These are phyloP conservation scores for Macrolepiota dolichaula DNA, from an alignment of 768 basidiomycete species.

Conservation along the genomic window DNA sequence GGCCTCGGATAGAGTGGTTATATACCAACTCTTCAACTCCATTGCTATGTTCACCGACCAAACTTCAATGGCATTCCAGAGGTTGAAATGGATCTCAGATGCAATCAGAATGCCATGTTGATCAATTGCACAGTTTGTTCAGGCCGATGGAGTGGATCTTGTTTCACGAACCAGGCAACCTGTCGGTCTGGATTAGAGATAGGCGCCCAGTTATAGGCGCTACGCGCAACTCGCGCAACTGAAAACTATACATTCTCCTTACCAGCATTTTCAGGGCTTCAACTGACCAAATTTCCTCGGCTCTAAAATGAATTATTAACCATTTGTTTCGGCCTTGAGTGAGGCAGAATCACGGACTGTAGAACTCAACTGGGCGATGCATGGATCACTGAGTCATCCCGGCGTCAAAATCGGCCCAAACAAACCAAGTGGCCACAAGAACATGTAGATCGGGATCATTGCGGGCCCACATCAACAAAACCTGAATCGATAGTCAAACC, in stretches of 20 bases:
- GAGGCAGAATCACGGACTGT: too few relatives aligned
- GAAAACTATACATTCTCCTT: not conserved
- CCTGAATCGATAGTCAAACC: too few relatives aligned
- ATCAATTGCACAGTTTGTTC: not conserved
- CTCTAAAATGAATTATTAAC: too few relatives aligned
- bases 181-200: not conserved
- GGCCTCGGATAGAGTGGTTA: not conserved
- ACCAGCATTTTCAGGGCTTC: not conserved
- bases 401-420: too few relatives aligned
- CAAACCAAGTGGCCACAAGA: too few relatives aligned
- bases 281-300: too few relatives aligned
- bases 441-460: too few relatives aligned
- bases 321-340: too few relatives aligned
- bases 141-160: not conserved
- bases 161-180: not conserved
- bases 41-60: not conserved
- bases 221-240: not conserved
- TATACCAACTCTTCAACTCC: not conserved
- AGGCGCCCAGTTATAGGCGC: not conserved
- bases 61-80: not conserved
- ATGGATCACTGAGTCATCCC: too few relatives aligned
- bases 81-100: not conserved
- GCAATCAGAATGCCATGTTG: not conserved
- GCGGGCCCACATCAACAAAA: too few relatives aligned
- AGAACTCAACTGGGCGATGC: too few relatives aligned